Base-by-base conservation (phyloP, 768 basidiomycete genomes). In the Russula sp. region DNA sequence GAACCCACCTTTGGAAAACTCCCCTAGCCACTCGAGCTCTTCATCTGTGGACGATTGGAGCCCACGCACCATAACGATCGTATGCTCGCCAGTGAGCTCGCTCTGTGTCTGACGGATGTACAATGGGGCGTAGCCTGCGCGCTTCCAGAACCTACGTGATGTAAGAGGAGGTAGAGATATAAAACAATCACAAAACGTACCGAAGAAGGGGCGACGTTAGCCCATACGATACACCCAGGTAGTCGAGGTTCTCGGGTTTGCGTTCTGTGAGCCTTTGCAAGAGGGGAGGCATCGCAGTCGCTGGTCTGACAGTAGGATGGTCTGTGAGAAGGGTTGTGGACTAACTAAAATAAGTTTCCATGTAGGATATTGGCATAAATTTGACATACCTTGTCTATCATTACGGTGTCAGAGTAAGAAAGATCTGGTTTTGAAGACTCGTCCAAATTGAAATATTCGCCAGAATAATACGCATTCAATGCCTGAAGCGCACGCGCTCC, bases 171-270 rank as follows among this genome's bases (percentile, higher is more conserved):
- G 20, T 13, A 10, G 34, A 29, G 36, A 39, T n/a, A 4, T n/a
- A 22, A 41, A 18, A 22, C 39, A 57, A 22, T 20, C 60, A 14
- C 20, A 61, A 58, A 60, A 66, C 75, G 14, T 52, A 87, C 87
- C 88, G 78, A 43, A 98, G 80, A 1, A 98, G 78, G 65, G 83
- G 86, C 6, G 90, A 81, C 0, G 95, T 98, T 53, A 99, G 77
- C 7, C 97, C 97, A 71, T 96, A 99, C 14, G 93, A 96, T 3
- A 98, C 96, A 48, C 97, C 96, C 7, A 99, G 78, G 70, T 96
- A 99, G 73, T 98, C 96, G 25, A 99, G 78, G 35, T 75, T 78
- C 70, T 98, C 94, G 0, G 96, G 96, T 72, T 87, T 90, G 36
- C 89, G 82, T 70, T 98, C 95, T 1, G 90, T 84, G 5, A 98